phyloP scores from a whole-genome alignment of 176 grass and related monocot species.

The Ananas comosus region DNA sequence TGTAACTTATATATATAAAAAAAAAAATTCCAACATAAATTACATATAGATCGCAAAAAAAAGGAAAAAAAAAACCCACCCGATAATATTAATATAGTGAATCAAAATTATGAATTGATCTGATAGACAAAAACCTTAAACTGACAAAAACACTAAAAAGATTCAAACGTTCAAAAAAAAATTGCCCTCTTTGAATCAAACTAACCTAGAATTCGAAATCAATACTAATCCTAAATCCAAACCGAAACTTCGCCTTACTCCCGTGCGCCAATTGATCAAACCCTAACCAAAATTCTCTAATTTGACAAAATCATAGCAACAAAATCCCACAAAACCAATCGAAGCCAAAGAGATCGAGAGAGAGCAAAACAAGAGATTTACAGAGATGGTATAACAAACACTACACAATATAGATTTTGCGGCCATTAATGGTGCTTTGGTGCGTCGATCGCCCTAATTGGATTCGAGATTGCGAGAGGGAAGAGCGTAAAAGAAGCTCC shows the following conservation, averaged over 20 bases:
- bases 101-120: not conserved
- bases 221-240: too few relatives aligned
- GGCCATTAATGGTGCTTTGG: constrained; percentile 46
- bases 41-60: not conserved
- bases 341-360: not conserved
- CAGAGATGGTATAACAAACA: constrained; percentile 7
- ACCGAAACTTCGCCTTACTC: too few relatives aligned
- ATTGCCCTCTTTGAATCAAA: too few relatives aligned
- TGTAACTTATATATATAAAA: not conserved
- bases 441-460: not conserved
- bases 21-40: not conserved
- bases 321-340: too few relatives aligned
- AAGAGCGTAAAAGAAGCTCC: not conserved
- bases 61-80: not conserved
- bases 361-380: not conserved
- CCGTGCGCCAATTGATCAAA: too few relatives aligned
- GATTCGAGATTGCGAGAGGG: constrained; percentile 12
- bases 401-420: constrained; percentile 88
- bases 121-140: not conserved
- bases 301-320: too few relatives aligned
- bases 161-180: too few relatives aligned
- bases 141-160: too few relatives aligned
- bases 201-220: too few relatives aligned
- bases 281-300: too few relatives aligned
- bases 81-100: too few relatives aligned